Percentiles rank a stretch among this genome's conserved stretches.
phyloP scores from a whole-genome alignment of 768 basidiomycete genomes.

The Sporobolomyces roseus region DNA sequence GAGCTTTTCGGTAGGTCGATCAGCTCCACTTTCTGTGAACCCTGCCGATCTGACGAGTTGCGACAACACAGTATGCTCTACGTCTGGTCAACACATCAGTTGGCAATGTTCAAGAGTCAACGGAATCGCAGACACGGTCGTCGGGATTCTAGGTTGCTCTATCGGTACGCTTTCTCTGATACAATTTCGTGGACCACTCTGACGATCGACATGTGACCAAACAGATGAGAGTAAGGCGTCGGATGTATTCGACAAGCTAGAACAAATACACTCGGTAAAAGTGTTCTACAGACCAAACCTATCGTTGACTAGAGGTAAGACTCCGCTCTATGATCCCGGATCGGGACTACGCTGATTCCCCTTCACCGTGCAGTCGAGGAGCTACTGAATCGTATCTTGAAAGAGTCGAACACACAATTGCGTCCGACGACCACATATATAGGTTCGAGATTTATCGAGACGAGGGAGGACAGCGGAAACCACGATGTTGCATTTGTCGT shows the following conservation, averaged over 20 bases:
- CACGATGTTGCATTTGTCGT: conserved; percentile 28
- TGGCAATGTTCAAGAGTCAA: conserved; percentile 20
- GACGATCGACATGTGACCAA: neutral
- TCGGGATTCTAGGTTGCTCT: conserved; percentile 21
- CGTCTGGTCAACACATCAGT: neutral
- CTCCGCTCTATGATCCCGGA: neutral
- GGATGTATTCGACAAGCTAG: neutral
- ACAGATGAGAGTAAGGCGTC: neutral
- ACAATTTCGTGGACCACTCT: neutral
- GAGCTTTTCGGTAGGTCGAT: neutral
- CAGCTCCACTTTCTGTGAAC: too few relatives aligned
- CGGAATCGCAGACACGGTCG: neutral
- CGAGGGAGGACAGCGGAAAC: neutral
- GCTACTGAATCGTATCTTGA: too few relatives aligned
- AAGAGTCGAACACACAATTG: too few relatives aligned
- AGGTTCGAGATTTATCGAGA: neutral
- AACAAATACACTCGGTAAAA: neutral
- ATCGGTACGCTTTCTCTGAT: conserved; percentile 1
- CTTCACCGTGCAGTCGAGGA: too few relatives aligned
- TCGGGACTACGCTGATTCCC: too few relatives aligned
- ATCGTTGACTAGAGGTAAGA: neutral
- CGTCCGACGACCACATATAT: conserved; percentile 1
- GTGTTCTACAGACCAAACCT: conserved; percentile 5
- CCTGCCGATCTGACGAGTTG: neutral
- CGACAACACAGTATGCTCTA: conserved; percentile 1